Percentiles rank a stretch among this genome's conserved stretches.
Evolutionary conservation across 306 rosid genomes (phyloP).

Genomic region (Castanea crenata): DNA sequence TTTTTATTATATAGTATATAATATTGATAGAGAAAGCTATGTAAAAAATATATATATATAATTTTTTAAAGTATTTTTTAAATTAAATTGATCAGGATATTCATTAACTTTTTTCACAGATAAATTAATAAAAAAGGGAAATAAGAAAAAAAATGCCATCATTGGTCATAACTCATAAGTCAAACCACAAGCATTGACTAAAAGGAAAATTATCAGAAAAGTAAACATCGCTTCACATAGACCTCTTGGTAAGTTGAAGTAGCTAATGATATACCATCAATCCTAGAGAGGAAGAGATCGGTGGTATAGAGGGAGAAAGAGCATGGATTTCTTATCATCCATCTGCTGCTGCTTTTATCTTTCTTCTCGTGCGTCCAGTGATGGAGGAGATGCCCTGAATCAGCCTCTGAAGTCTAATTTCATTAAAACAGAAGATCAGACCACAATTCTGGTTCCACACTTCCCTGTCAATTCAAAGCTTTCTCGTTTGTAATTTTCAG

Average conservation of each 20-base stretch:
- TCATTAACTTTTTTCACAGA: no score
- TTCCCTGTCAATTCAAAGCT: not conserved
- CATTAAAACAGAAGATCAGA: not conserved
- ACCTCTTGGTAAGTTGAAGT: not conserved
- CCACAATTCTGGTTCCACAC: not conserved
- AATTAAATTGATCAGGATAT: no score
- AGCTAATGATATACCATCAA: not conserved
- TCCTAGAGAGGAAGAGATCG: not conserved
- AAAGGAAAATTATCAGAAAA: not conserved
- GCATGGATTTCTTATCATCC: slow-evolving; percentile 7
- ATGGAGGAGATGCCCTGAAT: not conserved
- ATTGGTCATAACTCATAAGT: not conserved
- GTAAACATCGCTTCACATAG: not conserved
- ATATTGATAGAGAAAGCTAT: no score
- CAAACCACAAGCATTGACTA: not conserved
- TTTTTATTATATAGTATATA: no score
- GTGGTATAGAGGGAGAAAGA: not conserved
- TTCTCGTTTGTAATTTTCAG: not conserved
- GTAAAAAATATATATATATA: no score
- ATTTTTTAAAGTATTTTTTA: no score
- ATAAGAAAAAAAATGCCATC: not conserved
- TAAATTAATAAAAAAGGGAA: not conserved
- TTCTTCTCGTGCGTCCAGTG: not conserved
- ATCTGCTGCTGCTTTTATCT: slow-evolving; percentile 12
- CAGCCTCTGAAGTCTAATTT: not conserved